These are phyloP conservation scores for Eucalyptus urophylla DNA, from an alignment of 345 rosid genomes.

Conservation along the genomic window DNA sequence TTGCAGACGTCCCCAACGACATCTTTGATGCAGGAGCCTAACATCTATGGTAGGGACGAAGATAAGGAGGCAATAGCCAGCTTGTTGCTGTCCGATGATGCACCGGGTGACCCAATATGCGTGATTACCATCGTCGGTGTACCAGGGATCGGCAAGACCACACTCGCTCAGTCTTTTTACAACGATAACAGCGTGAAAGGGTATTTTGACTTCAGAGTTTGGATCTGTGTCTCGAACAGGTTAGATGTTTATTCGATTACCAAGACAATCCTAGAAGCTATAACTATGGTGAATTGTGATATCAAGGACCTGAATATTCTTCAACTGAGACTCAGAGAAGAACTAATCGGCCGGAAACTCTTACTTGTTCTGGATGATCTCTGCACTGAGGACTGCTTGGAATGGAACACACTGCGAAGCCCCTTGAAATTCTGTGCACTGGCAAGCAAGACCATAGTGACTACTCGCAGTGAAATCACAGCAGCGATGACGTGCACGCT, in stretches of 20 bases:
- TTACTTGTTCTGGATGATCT: slow-evolving; percentile 17
- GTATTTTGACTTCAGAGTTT: background rate
- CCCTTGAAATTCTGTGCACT: background rate
- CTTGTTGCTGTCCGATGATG: background rate
- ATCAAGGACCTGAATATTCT: background rate
- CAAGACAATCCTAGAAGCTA: slow-evolving; percentile 2
- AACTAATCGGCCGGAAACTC: background rate
- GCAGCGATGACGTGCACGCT: background rate
- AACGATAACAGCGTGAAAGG: background rate
- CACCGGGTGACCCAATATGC: background rate
- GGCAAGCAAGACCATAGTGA: slow-evolving; percentile 10
- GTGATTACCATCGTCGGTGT: background rate
- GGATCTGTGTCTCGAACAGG: slow-evolving; percentile 5
- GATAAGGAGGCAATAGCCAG: background rate
- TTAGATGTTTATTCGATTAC: background rate
- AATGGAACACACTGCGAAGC: background rate
- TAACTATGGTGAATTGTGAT: background rate
- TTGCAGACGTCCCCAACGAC: background rate
- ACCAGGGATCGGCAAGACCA: slow-evolving; percentile 1
- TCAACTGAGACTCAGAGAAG: background rate
- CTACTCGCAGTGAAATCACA: slow-evolving; percentile 2
- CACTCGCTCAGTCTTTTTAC: background rate
- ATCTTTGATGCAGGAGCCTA: background rate
- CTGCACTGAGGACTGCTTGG: background rate
- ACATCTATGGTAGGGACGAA: slow-evolving; percentile 6